Evolutionary conservation across 495 filamentous ascomycete species (phyloP).

Genomic region (Podospora bellae-mahoneyi): DNA sequence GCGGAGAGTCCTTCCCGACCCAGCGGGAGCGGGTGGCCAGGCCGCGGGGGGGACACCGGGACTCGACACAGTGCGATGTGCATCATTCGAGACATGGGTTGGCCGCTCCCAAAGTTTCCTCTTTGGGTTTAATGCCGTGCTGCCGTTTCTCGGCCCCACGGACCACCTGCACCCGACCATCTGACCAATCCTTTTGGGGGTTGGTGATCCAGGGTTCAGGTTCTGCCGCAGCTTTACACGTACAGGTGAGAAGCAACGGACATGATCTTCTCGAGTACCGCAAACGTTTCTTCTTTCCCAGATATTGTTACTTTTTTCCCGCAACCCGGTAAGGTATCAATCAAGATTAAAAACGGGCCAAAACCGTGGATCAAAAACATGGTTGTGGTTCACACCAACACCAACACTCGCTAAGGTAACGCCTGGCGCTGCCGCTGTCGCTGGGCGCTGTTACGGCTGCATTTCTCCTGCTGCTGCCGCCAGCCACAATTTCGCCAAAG

Average conservation of each 20-base stretch:
- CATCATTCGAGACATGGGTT: background rate
- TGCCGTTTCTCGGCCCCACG: conserved; percentile 26
- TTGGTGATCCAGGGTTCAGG: conserved; percentile 31
- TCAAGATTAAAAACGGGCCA: no score
- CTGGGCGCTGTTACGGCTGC: no score
- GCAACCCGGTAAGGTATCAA: no score
- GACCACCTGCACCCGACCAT: background rate
- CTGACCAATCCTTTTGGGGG: conserved; percentile 18
- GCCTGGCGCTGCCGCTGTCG: background rate
- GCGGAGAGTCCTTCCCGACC: conserved; percentile 25
- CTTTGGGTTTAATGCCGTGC: conserved; percentile 16
- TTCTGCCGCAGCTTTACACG: conserved; percentile 20
- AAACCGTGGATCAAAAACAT: background rate
- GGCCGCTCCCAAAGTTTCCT: conserved; percentile 17
- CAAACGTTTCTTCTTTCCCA: background rate
- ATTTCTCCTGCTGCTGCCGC: conserved; percentile 1
- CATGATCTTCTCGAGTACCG: conserved; percentile 5
- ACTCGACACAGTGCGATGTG: conserved; percentile 18
- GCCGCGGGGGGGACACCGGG: background rate
- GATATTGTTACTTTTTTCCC: background rate
- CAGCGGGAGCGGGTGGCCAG: conserved; percentile 17
- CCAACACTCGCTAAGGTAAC: background rate
- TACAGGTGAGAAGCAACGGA: background rate
- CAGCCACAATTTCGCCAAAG: conserved; percentile 19
- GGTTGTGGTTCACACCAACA: no score